Percentiles rank a stretch among this genome's conserved stretches.
Conservation (phyloP, 1,139 yeast species). For the Taiozyma sp. region DNA sequence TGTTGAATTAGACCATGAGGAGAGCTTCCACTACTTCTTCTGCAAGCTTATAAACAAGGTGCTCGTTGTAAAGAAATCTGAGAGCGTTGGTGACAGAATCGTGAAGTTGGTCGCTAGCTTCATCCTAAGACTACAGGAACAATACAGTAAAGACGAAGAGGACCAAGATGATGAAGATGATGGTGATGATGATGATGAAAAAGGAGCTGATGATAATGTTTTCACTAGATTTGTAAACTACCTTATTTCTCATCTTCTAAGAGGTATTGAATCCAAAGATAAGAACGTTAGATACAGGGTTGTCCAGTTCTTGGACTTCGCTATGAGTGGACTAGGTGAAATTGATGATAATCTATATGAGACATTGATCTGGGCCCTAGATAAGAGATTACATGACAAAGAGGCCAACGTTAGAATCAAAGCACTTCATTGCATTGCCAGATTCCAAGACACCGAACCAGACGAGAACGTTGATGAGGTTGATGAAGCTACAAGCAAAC, state of each 20-base stretch:
- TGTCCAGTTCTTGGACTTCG: slow-evolving; percentile 69
- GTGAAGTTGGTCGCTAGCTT: slow-evolving; percentile 70
- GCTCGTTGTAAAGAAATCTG: slow-evolving; percentile 64
- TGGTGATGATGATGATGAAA: slow-evolving; percentile 24
- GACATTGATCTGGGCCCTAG: slow-evolving; percentile 53
- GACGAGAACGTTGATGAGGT: slow-evolving; percentile 32
- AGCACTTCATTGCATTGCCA: slow-evolving; percentile 74
- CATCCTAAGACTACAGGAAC: slow-evolving; percentile 41
- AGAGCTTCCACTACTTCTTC: slow-evolving; percentile 55
- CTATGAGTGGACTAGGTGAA: slow-evolving; percentile 70
- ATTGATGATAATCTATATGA: slow-evolving; percentile 70
- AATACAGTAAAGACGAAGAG: slow-evolving; percentile 27
- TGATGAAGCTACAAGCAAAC: slow-evolving; percentile 45
- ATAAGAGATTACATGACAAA: slow-evolving; percentile 66
- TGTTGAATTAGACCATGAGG: slow-evolving; percentile 43
- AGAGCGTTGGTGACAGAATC: slow-evolving; percentile 68
- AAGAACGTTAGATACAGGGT: slow-evolving; percentile 75
- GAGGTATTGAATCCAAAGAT: slow-evolving; percentile 76
- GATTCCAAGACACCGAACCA: slow-evolving; percentile 60
- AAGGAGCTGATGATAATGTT: slow-evolving; percentile 34
- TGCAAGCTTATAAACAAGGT: slow-evolving; percentile 58
- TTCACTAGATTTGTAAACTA: slow-evolving; percentile 51
- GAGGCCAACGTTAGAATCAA: slow-evolving; percentile 77
- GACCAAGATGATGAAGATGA: slow-evolving; percentile 27
- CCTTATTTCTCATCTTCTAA: slow-evolving; percentile 58